Conservation (phyloP, 1,139 yeast genomes). For the Nadsonia commutata region DNA sequence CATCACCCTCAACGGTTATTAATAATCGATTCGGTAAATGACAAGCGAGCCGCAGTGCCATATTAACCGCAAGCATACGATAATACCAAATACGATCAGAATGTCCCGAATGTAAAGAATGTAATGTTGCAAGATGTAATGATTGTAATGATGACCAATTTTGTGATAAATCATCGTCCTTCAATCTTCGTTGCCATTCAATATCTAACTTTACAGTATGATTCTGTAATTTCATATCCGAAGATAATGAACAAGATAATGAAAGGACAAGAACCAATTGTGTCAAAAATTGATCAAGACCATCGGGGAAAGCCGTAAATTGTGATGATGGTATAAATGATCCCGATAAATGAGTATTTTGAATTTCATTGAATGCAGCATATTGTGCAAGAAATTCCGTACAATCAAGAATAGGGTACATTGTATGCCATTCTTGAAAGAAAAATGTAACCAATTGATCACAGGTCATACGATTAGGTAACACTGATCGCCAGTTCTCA, state of each 20-base stretch:
- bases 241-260: no score
- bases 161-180: constrained; percentile 40
- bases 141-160: constrained; percentile 61
- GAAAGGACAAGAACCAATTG: no score
- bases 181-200: constrained; percentile 27
- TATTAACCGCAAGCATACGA: constrained; percentile 61
- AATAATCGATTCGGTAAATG: constrained; percentile 86
- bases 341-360: no score
- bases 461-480: constrained; percentile 19
- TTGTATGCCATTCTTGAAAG: constrained; percentile 68
- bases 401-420: constrained; percentile 56
- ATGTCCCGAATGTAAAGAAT: constrained; percentile 63
- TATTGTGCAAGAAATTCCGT: constrained; percentile 49
- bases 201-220: no score
- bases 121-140: constrained; percentile 51
- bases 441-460: constrained; percentile 30
- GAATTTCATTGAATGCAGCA: constrained; percentile 22
- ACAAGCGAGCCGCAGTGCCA: constrained; percentile 75
- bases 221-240: no score
- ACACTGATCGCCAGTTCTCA: no score
- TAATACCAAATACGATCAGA: constrained; percentile 59
- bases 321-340: no score
- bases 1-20: constrained; percentile 40
- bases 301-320: no score
- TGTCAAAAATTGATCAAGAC: no score